Evolutionary conservation across 2,329 filamentous ascomycete genomes (phyloP).

Genomic region (Calcarisporium arbuscula): DNA sequence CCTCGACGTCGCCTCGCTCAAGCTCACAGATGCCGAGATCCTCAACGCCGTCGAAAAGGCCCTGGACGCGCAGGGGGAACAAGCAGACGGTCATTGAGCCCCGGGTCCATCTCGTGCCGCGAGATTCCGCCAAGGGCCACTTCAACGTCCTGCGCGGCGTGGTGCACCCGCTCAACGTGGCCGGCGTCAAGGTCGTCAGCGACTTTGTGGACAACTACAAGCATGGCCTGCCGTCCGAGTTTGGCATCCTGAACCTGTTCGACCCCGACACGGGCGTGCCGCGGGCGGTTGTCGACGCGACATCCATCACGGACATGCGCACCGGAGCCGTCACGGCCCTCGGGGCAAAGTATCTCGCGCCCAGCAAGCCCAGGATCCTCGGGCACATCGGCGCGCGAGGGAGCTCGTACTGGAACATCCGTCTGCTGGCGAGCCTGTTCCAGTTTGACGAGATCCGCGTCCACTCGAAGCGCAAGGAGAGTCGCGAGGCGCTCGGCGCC

Average conservation of each 20-base stretch:
- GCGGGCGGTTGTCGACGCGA: constrained; percentile 6
- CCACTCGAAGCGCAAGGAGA: constrained; percentile 8
- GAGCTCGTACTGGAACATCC: constrained; percentile 9
- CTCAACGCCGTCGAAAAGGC: too few relatives aligned
- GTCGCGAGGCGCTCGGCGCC: constrained; percentile 5
- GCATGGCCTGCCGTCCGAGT: constrained; percentile 8
- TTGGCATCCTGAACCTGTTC: constrained; percentile 6
- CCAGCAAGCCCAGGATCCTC: constrained; percentile 5
- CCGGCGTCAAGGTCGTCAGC: too few relatives aligned
- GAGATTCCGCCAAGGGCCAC: too few relatives aligned
- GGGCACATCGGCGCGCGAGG: constrained; percentile 7
- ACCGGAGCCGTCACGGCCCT: constrained; percentile 6
- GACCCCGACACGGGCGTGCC: constrained; percentile 7
- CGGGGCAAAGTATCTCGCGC: constrained; percentile 7
- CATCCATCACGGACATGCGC: constrained; percentile 8
- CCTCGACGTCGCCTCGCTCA: too few relatives aligned
- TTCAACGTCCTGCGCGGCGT: too few relatives aligned
- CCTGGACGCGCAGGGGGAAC: too few relatives aligned
- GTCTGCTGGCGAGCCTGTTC: constrained; percentile 6
- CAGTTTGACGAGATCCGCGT: constrained; percentile 7
- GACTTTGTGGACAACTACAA: too few relatives aligned
- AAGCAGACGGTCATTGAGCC: too few relatives aligned
- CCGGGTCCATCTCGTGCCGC: too few relatives aligned
- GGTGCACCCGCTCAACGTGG: too few relatives aligned
- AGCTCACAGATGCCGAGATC: too few relatives aligned